Percentiles rank a stretch among this genome's conserved stretches.
These are phyloP conservation scores for Populus simonii DNA, from an alignment of 345 rosid genomes.

Conservation along the genomic window DNA sequence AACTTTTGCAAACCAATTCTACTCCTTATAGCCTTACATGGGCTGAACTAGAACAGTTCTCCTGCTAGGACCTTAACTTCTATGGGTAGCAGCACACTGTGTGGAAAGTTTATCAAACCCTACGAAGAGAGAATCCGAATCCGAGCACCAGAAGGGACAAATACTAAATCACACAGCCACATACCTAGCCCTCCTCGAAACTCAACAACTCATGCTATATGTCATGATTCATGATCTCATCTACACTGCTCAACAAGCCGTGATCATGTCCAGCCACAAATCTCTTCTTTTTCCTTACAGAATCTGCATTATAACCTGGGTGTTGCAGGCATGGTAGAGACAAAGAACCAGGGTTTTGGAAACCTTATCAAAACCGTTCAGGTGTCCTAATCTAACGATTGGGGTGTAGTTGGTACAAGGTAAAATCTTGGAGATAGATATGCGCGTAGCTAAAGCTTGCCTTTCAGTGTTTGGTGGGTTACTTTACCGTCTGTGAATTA, in stretches of 20 bases:
- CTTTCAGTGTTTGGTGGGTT: background rate
- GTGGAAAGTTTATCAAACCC: too few relatives aligned
- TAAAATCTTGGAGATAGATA: background rate
- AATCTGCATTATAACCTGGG: too few relatives aligned
- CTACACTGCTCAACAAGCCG: too few relatives aligned
- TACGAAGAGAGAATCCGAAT: background rate
- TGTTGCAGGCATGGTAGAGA: too few relatives aligned
- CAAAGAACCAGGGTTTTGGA: background rate
- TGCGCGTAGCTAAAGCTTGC: background rate
- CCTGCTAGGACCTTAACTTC: too few relatives aligned
- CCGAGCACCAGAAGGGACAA: background rate
- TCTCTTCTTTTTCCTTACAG: too few relatives aligned
- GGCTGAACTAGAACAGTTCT: too few relatives aligned
- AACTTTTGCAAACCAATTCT: too few relatives aligned
- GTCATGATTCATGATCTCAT: background rate
- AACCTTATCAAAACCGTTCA: background rate
- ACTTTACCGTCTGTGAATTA: too few relatives aligned
- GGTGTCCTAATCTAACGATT: background rate
- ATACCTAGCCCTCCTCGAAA: background rate
- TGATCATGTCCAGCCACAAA: too few relatives aligned
- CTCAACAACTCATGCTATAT: background rate
- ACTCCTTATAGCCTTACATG: too few relatives aligned
- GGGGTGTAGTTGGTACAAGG: background rate
- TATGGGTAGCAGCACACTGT: too few relatives aligned
- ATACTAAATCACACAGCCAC: background rate